Evolutionary conservation across 208 protist species (phyloP), one percentile per base, ranked within the genome.

Genomic region (Crithidia acanthocephali): DNA sequence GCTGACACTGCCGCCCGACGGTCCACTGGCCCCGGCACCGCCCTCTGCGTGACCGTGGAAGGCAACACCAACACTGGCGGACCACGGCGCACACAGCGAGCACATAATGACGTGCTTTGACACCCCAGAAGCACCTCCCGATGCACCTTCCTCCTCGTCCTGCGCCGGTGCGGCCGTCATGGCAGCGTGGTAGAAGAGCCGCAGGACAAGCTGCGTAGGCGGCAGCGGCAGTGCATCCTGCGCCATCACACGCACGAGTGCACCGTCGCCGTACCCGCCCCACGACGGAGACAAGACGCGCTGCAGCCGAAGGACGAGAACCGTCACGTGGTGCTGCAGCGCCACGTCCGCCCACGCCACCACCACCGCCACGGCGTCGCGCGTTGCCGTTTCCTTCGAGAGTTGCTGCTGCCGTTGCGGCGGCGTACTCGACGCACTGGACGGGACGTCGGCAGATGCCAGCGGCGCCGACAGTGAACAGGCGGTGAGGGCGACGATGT

Each of bases 161-260:
- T 15, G 16, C 1, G 13, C 20, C 6, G 20, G 42, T 11, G 50
- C 2, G 3, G 57, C 59, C n/a, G 67, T 64, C 32, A 66, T 57
- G 13, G 44, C 60, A 7, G 33, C 59, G 48, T 65, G 51, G 52
- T 68, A 59, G 35, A 86, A 86, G n/a, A 83, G 70, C 16, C 75
- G 76, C 35, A 81, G 76, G 3, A 82, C 67, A 20, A 40, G 57
- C 35, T 70, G 66, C 48, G 22, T 33, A 1, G 70, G 42, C 15
- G 28, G 47, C 64, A 72, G 74, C 20, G 83, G 76, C n/a, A 88
- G 69, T 0, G 82, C 77, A 25, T 80, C 74, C 28, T 78, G 79
- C 9, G 68, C 45, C 5, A 74, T 60, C 13, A 76, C 23, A 2
- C 73, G 72, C 28, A 74, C 76, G 13, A 70, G 57, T 35, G 28